Evolutionary conservation across 2,329 filamentous ascomycete genomes (phyloP).

Genomic region (Exophiala calicioides): DNA sequence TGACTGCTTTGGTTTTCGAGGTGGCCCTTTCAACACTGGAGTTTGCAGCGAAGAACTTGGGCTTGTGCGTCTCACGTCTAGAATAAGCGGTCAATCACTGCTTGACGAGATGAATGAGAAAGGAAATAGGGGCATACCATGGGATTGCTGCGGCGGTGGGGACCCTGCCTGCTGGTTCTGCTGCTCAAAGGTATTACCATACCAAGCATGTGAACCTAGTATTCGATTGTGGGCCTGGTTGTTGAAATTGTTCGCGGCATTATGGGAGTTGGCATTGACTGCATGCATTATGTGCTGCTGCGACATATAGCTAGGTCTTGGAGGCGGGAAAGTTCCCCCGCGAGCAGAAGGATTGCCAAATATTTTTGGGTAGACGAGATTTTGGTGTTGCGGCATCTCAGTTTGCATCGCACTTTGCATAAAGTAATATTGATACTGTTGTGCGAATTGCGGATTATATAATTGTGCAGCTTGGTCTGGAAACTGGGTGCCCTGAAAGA

Average conservation of each 20-base stretch:
- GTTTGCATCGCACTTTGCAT: conserved; percentile 23
- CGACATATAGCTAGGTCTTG: conserved; percentile 17
- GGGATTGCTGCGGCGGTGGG: too few species aligned
- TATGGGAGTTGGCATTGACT: conserved; percentile 8
- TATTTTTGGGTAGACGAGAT: conserved; percentile 21
- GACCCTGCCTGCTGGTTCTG: conserved; percentile 19
- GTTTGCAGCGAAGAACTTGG: conserved; percentile 33
- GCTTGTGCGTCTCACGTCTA: conserved; percentile 27
- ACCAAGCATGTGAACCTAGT: conserved; percentile 22
- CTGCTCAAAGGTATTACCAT: conserved; percentile 19
- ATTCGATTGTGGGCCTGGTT: conserved; percentile 11
- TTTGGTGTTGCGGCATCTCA: conserved; percentile 24
- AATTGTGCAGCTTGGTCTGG: conserved; percentile 29
- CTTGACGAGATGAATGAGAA: too few species aligned
- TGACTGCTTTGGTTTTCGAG: conserved; percentile 66
- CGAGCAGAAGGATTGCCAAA: conserved; percentile 4
- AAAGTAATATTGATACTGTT: conserved; percentile 30
- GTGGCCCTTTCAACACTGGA: conserved; percentile 59
- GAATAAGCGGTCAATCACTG: too few species aligned
- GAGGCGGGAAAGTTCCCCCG: conserved; percentile 7
- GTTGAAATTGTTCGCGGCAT: conserved; percentile 20
- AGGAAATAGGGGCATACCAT: too few species aligned
- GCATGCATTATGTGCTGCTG: conserved; percentile 18
- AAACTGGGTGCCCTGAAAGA: conserved; percentile 32
- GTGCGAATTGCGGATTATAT: conserved; percentile 18